Conservation (phyloP, 2,329 filamentous ascomycete species). For the Beauveria sp. region DNA sequence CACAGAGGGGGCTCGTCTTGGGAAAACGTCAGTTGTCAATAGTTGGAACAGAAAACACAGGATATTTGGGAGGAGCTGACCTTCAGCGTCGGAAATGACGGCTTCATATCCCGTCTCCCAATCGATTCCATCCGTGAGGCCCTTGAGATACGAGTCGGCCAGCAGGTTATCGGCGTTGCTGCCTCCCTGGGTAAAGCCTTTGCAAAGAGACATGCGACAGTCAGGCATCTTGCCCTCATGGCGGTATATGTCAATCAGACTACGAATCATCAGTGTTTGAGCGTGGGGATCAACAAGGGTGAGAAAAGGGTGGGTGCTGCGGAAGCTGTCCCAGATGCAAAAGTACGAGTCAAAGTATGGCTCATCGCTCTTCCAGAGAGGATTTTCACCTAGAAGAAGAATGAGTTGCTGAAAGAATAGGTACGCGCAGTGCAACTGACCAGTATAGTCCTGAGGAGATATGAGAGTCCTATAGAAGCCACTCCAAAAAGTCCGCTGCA, state of each 20-base stretch:
- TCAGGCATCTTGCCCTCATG: slow-evolving; percentile 64
- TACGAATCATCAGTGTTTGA: slow-evolving; percentile 62
- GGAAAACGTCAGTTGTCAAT: neutral
- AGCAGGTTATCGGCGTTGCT: slow-evolving; percentile 69
- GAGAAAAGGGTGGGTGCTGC: slow-evolving; percentile 63
- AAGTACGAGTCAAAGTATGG: slow-evolving; percentile 66
- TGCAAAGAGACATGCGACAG: slow-evolving; percentile 69
- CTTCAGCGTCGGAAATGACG: slow-evolving; percentile 64
- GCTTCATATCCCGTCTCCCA: slow-evolving; percentile 68
- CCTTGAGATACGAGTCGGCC: slow-evolving; percentile 64
- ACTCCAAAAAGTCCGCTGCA: slow-evolving; percentile 63
- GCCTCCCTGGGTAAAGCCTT: slow-evolving; percentile 69
- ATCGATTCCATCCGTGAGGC: slow-evolving; percentile 53
- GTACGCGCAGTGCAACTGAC: neutral
- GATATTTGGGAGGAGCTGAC: slow-evolving; percentile 35
- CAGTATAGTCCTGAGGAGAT: slow-evolving; percentile 66
- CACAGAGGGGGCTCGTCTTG: slow-evolving; percentile 48
- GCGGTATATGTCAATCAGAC: slow-evolving; percentile 64
- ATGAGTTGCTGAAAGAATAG: slow-evolving; percentile 51
- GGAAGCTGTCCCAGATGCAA: slow-evolving; percentile 67
- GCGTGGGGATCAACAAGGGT: slow-evolving; percentile 62
- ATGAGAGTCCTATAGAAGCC: slow-evolving; percentile 62
- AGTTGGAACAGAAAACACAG: slow-evolving; percentile 28
- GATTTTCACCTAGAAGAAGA: slow-evolving; percentile 61
- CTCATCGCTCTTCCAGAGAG: slow-evolving; percentile 60